Base-by-base conservation (phyloP, 768 basidiomycete genomes). In the Naganishia vishniacii region DNA sequence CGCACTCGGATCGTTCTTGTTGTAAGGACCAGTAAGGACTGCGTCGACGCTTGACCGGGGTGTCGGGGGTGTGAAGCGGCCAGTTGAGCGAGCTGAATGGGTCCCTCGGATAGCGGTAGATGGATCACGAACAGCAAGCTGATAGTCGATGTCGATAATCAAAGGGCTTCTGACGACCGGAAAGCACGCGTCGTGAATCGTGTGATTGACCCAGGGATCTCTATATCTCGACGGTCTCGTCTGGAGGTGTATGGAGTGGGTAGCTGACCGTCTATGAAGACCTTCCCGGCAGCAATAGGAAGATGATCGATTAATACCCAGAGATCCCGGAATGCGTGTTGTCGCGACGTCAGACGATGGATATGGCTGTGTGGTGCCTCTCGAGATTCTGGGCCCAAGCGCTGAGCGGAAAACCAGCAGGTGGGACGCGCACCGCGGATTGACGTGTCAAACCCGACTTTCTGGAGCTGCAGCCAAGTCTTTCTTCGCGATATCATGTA, bases 331-430 rank as follows among this genome's bases (percentile, higher is more conserved):
- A n/a, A 31, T 3, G 53, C 20, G 53, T 56, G 34, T 56, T 56
- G 53, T 40, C 26, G 53, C 53, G 34, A 37, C 53, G 53, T 56
- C 53, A 56, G 53, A 56, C 53, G 53, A 56, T 56, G n/a, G n/a
- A n/a, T 31, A 34, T 56, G 53, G 53, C 53, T 48, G 47, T n/a
- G 47, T 28, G 29, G 28, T 51, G 48, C 28, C 28, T 29, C 31
- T n/a, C 29, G 12, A 3, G 47, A 6, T 26, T 15, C 15, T 15
- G 34, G 8, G 34, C 34, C 34, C 15, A n/a, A n/a, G n/a, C n/a
- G n/a, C n/a, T n/a, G n/a, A n/a, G n/a, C n/a, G n/a, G n/a, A n/a
- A n/a, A n/a, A n/a, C n/a, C n/a, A n/a, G n/a, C n/a, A n/a, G n/a
- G n/a, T n/a, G n/a, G n/a, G n/a, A n/a, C n/a, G n/a, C n/a, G n/a